Base-by-base conservation (phyloP, 345 rosid genomes). In the Citropsis articulata region DNA sequence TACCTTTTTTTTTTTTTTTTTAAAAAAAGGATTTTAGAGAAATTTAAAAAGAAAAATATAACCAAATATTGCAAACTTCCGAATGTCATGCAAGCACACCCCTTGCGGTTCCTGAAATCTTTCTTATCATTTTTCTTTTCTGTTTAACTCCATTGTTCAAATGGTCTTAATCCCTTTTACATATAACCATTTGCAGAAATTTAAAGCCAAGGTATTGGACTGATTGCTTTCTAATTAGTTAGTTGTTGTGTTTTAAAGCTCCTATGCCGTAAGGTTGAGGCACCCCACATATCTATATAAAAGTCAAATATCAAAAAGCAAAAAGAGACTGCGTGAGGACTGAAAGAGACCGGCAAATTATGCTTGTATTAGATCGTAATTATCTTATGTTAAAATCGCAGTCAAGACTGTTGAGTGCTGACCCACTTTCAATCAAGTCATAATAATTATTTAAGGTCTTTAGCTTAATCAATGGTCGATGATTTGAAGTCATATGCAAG, bases 281-380 rank as follows among this genome's bases (percentile, higher is more conserved):
- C 66, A 45, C 18, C 50, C 4, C 16, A 45, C 28, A 30, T 36
- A 21, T 3, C 19, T 5, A 2, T 18, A 28, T 16, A 25, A 16
- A 70, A 60, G 56, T 73, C 66, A 60, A 73, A 25, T 18, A 3
- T 71, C 25, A 24, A 57, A 57, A 72, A 72, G 66, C 35, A 33
- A 56, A 36, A 36, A 6, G 3, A 10, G 24, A 36, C 6, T 12
- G 3, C 6, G 14, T 12, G 2, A 25, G 16, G n/a, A 70, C 14
- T 57, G 75, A 57, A 57, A 56, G 33, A 72, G 33, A 72, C 66
- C 6, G 4, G 25, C 27, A 38, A 67, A 25, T 36, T 5, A 7
- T 14, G 33, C 16, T 5, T 25, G 40, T 24, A 45, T 38, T 40
- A 4, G 19, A 45, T 42, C 22, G 6, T 30, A 21, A 19, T 31